Evolutionary conservation across 192 early-diverging fungal species (phyloP).

Genomic region (Linderina pennispora): DNA sequence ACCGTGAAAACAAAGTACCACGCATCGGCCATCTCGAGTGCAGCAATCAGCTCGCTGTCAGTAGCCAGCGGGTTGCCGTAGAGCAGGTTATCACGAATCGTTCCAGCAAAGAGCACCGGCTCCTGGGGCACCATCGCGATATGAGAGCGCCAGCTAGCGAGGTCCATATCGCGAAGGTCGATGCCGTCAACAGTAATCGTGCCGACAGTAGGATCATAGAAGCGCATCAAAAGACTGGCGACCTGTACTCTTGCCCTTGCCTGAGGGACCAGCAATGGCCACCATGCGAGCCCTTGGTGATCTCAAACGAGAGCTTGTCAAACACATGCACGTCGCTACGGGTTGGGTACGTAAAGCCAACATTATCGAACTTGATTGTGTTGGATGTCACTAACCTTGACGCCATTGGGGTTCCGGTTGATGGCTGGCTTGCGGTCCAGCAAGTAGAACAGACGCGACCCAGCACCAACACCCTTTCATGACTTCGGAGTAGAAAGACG

Average conservation of each 20-base stretch:
- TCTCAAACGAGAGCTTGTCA: conserved; percentile 46
- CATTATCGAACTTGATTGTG: conserved; percentile 49
- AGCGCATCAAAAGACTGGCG: conserved; percentile 58
- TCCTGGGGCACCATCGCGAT: conserved; percentile 69
- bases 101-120: conserved; percentile 62
- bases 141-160: conserved; percentile 55
- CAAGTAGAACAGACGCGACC: conserved; percentile 53
- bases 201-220: conserved; percentile 61
- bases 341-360: conserved; percentile 64
- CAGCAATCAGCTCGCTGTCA: conserved; percentile 61
- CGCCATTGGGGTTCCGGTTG: conserved; percentile 18
- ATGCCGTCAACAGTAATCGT: conserved; percentile 53
- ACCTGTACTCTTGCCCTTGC: conserved; percentile 66
- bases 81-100: conserved; percentile 65
- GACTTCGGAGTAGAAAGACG: conserved; percentile 65
- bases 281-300: conserved; percentile 52
- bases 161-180: conserved; percentile 50
- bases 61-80: conserved; percentile 61
- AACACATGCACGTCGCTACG: conserved; percentile 52
- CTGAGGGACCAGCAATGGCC: conserved; percentile 50
- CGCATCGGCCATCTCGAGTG: conserved; percentile 31
- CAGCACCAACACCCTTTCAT: conserved; percentile 66
- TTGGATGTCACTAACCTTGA: conserved; percentile 32
- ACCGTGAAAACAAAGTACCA: conserved; percentile 63
- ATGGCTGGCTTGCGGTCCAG: conserved; percentile 46